Conservation (phyloP, 208 protist genomes). For the Trypanosoma mega region DNA sequence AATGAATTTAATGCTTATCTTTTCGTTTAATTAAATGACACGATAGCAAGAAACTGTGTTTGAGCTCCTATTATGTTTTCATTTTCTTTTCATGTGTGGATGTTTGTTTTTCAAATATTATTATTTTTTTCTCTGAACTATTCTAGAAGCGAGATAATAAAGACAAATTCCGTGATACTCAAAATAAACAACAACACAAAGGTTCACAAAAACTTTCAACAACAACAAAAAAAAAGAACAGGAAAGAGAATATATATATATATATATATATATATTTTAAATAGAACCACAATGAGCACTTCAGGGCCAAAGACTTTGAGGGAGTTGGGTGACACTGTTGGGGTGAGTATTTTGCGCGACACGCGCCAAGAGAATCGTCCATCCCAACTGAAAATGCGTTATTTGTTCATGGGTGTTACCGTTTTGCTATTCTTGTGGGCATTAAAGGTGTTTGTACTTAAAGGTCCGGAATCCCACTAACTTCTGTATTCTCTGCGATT, state of each 20-base stretch:
- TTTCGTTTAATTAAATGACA: too few relatives aligned
- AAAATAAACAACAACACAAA: too few relatives aligned
- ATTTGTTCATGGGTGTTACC: too few relatives aligned
- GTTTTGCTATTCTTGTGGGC: too few relatives aligned
- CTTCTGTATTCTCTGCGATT: too few relatives aligned
- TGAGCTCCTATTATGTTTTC: background rate
- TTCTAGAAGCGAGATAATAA: background rate
- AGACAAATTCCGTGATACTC: too few relatives aligned
- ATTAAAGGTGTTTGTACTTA: too few relatives aligned
- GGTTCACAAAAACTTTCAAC: too few relatives aligned
- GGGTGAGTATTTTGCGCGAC: background rate
- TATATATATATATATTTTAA: background rate
- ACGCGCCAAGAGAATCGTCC: background rate
- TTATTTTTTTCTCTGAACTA: slow-evolving; percentile 8
- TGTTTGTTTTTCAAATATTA: background rate
- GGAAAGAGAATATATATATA: background rate
- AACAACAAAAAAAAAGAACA: too few relatives aligned
- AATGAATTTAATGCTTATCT: too few relatives aligned
- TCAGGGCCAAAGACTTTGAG: slow-evolving; percentile 7
- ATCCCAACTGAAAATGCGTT: slow-evolving; percentile 1
- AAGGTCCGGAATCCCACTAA: too few relatives aligned
- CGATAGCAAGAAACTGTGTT: too few relatives aligned
- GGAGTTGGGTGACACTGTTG: slow-evolving; percentile 17
- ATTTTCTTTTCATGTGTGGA: background rate
- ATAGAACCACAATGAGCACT: background rate